Evolutionary conservation across 495 filamentous ascomycete genomes (phyloP), one percentile per base, ranked within the genome.

Genomic region (Chaetomium fimeti): DNA sequence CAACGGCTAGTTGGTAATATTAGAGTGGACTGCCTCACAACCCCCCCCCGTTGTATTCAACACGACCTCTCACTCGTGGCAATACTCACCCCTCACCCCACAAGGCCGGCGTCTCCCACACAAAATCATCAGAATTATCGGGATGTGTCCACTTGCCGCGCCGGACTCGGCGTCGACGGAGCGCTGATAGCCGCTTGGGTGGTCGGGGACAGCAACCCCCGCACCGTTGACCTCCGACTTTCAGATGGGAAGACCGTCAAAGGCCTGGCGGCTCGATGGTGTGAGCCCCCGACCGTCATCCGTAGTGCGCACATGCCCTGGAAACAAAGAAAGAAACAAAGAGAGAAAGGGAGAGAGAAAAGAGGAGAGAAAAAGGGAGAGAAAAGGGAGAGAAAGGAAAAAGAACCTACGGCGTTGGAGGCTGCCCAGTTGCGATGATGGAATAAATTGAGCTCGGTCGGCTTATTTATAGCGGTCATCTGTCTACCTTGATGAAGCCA

Each of bases 381-480:
- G n/a, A n/a, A n/a, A n/a, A n/a, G n/a, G n/a, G n/a, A n/a, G n/a
- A n/a, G n/a, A n/a, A n/a, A n/a, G n/a, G n/a, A n/a, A n/a, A n/a
- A n/a, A n/a, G n/a, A n/a, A n/a, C n/a, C n/a, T n/a, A n/a, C n/a
- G n/a, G n/a, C n/a, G n/a, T n/a, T n/a, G n/a, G n/a, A n/a, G n/a
- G n/a, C n/a, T n/a, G n/a, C n/a, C n/a, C n/a, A n/a, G n/a, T n/a
- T n/a, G n/a, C n/a, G n/a, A n/a, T n/a, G 29, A 32, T 32, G 29
- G 29, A 32, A 32, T 3, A 32, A 3, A 32, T 3, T 32, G 3
- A 32, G 29, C 29, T 7, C 3, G 29, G 3, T 32, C 29, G 29
- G 12, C 38, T 9, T 40, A 40, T 15, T 15, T 63, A 68, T 22
- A 60, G 66, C 40, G n/a, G 16, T 29, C 27, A 15, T 52, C 49